Percentiles rank a stretch among this genome's conserved stretches.
These are phyloP conservation scores for Grigorovia yakushimaensis DNA, from an alignment of 805 yeast species.

Conservation along the genomic window DNA sequence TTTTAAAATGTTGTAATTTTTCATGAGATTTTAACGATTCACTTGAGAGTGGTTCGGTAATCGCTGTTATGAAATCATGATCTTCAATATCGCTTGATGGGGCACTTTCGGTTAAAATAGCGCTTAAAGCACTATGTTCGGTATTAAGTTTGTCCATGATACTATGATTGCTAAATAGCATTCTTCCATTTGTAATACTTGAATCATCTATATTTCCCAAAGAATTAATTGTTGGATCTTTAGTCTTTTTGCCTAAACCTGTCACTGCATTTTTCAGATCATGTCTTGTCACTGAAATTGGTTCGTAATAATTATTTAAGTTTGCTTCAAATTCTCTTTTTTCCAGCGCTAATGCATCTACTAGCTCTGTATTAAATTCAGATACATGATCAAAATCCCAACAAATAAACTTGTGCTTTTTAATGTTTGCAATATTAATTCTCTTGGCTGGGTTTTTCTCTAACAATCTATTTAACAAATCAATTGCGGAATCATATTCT, in stretches of 20 bases:
- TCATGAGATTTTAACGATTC: constrained; percentile 29
- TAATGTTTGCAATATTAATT: constrained; percentile 62
- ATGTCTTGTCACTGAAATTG: constrained; percentile 50
- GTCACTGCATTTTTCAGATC: constrained; percentile 71
- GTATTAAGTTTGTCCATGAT: not conserved
- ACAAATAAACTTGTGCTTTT: constrained; percentile 61
- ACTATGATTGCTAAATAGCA: not conserved
- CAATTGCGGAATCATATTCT: constrained; percentile 39
- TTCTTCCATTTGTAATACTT: not conserved
- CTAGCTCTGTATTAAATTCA: constrained; percentile 9
- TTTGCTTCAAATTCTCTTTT: constrained; percentile 19
- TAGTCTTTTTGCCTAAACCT: constrained; percentile 66
- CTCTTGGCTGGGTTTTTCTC: constrained; percentile 63
- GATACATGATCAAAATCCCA: constrained; percentile 30
- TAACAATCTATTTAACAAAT: constrained; percentile 52
- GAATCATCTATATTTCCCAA: constrained; percentile 4
- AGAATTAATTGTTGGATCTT: constrained; percentile 21
- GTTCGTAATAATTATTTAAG: constrained; percentile 26
- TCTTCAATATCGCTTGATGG: constrained; percentile 10
- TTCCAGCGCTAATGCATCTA: constrained; percentile 14
- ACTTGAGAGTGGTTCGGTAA: constrained; percentile 48
- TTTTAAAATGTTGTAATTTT: not conserved
- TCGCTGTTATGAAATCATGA: constrained; percentile 5
- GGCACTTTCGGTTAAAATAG: constrained; percentile 19
- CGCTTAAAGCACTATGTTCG: constrained; percentile 10